Conservation (phyloP, 148 eudicot genomes). For the Fagopyrum tataricum region DNA sequence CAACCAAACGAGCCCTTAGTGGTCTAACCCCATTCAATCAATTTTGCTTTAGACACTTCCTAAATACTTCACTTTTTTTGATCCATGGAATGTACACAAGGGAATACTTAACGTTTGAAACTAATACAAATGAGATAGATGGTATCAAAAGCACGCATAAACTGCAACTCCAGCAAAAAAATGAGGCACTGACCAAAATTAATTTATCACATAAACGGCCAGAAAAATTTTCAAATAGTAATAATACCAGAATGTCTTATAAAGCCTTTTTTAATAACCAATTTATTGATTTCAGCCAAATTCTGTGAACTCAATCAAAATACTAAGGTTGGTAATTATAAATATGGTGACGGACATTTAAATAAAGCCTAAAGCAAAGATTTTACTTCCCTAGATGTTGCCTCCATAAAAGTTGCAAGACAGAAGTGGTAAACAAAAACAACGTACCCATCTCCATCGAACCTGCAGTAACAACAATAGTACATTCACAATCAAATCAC, state of each 20-base stretch:
- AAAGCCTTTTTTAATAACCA: no score
- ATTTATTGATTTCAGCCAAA: no score
- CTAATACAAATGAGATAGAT: no score
- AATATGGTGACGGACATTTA: background rate
- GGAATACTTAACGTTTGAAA: background rate
- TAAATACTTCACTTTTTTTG: background rate
- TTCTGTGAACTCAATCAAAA: no score
- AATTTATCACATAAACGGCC: no score
- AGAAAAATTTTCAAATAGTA: no score
- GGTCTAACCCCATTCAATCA: background rate
- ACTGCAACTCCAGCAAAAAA: background rate
- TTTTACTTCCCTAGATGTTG: background rate
- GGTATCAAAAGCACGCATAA: background rate
- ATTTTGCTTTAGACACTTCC: background rate
- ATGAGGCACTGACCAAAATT: background rate
- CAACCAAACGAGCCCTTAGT: background rate
- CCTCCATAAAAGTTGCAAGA: background rate
- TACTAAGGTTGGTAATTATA: background rate
- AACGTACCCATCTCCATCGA: slow-evolving; percentile 98
- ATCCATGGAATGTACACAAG: background rate
- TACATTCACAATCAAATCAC: background rate
- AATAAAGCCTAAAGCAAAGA: background rate
- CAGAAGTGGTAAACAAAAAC: background rate
- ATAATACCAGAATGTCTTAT: no score
- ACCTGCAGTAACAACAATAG: slow-evolving; percentile 46